Base-by-base conservation (phyloP, 805 yeast species). In the Clavispora carvajalis region DNA sequence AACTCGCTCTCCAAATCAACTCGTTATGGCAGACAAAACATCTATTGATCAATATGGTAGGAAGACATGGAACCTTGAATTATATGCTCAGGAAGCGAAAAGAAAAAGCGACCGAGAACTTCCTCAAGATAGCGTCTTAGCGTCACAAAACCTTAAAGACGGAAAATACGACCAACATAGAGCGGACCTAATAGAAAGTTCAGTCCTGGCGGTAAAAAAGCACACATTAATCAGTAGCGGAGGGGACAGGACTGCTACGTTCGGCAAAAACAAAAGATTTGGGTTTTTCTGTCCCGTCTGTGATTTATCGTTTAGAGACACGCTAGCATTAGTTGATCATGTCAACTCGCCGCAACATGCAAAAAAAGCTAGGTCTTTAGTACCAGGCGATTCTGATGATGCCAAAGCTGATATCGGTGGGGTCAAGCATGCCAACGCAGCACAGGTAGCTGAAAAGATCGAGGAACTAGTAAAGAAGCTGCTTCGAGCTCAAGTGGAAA, bases 211-310 rank as follows among this genome's bases (percentile, higher is more conserved):
- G 1, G 63, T 69, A 12, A 55, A 58, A 24, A 54, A 52, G n/a
- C 63, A 58, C 41, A 69, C 67, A 11, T 43, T 69, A 3, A 54
- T 69, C 21, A 61, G 57, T 10, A 26, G 63, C 57, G 26, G 48
- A 29, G 40, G 45, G 34, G 13, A 23, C 25, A 17, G 41, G 2
- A 40, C 52, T 8, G 15, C 54, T 5, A 37, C 53, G 1, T 55
- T 13, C 49, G 69, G 55, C 39, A 60, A 50, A 33, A 65, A 45
- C 78, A 88, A 39, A 73, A 77, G 85, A 19, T 85, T 86, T 45
- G 96, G 97, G 17, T 91, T 91, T 61, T 76, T 76, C 51, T 93
- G 99, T 62, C 85, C 82, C 9, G 59, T 77, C 1, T 93, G 99
- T 60, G 77, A 82, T 47, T 59, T 86, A 43, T 82, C 91, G 2